Evolutionary conservation across 192 early-diverging fungal species (phyloP).

Genomic region (Linnemannia schmuckeri): DNA sequence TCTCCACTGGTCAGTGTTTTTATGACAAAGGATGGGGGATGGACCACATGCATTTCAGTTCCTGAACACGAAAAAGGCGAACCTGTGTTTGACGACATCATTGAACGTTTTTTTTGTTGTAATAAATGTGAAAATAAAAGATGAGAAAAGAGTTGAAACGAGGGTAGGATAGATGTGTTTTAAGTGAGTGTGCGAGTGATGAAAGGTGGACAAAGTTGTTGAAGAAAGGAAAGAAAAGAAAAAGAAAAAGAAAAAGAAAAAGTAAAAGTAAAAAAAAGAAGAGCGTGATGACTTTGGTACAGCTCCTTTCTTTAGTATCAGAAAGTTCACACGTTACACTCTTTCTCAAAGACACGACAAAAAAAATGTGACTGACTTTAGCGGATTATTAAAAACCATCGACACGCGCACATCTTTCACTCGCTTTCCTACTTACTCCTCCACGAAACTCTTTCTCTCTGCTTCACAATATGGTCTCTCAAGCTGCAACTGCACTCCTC

Average conservation of each 20-base stretch:
- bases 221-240: background rate
- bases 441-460: background rate
- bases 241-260: background rate
- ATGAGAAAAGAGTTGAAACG: background rate
- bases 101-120: background rate
- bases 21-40: no score
- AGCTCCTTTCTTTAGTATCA: background rate
- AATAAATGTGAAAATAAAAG: background rate
- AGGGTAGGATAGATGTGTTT: background rate
- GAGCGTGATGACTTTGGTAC: background rate
- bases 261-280: background rate
- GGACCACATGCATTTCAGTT: no score
- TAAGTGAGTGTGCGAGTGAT: background rate
- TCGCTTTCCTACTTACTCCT: background rate
- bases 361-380: background rate
- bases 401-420: background rate
- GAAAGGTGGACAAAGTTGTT: background rate
- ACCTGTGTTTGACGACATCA: constrained; percentile 29
- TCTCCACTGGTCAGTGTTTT: no score
- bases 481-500: constrained; percentile 25
- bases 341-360: background rate
- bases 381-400: background rate
- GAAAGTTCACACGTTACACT: background rate
- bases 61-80: background rate
- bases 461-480: background rate